Evolutionary conservation across 345 rosid species (phyloP), one percentile per base, ranked within the genome.

Genomic region (Camelina laxa): DNA sequence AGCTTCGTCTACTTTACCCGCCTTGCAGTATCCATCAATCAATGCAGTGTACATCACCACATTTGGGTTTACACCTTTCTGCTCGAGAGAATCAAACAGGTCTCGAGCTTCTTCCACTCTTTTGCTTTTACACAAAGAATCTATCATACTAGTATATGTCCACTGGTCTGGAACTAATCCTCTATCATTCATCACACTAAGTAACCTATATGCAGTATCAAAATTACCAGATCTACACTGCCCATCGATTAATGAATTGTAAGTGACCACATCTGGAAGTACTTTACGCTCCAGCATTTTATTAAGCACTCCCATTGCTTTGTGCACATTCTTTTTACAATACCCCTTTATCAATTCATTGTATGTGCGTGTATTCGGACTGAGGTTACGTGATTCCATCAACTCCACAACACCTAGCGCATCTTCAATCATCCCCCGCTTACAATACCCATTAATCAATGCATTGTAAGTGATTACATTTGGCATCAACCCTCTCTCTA

Each of bases 21-120:
- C 81, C 82, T 89, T 91, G 82, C 98, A 89, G 72, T 79, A 87
- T 15, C 95, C 95, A 84, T 93, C 96, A 79, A 93, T 89, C 80
- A 93, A 56, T 60, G 96, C 81, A 47, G 98, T 89, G 83, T 84
- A 91, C 48, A 93, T 87, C 55, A 93, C 88, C 74, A 87, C 97
- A 81, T 89, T 88, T 51, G 89, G 85, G 47, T 75, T 76, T 44
- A 91, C 72, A 48, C 92, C 91, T 83, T 86, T 85, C 60, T 76
- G 86, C 78, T 87, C 80, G 51, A 93, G 89, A 77, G 94, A 87
- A 81, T 86, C 86, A 65, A 93, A 89, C 41, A 93, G 22, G 36
- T 13, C 54, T 71, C 69, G 59, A 47, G 97, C 98, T 85, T 93
- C 96, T 42, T 84, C 88, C 39, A 93, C 67, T 76, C 85, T 84